Evolutionary conservation across 192 early-diverging fungal genomes (phyloP), one percentile per base, ranked within the genome.

Genomic region (Linnemannia zychae): DNA sequence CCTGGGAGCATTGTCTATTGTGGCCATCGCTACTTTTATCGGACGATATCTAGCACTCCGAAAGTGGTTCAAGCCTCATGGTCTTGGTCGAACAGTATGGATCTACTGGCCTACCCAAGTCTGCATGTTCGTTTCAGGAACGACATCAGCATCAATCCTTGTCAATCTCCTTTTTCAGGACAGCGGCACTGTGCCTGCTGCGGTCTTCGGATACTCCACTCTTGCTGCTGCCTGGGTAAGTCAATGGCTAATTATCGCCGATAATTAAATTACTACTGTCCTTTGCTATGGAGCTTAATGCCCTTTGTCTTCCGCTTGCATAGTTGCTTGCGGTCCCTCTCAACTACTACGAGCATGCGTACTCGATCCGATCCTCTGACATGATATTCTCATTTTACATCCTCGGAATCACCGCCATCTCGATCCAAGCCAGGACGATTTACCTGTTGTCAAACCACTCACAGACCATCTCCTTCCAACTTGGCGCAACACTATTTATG

Each of bases 71-170:
- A 49, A 24, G 18, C 80, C 74, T 18, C 80, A 81, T 65, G 57
- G 47, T 3, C 34, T 76, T 3, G 80, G 80, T 31, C 28, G 80
- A 0, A 81, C 80, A 6, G 80, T 46, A 24, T 76, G 67, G 69
- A 75, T 81, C 17, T 81, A 76, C 63, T 81, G 80, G 80, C 73
- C 80, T 0, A 76, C 80, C 12, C 80, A 81, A 17, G 34, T 76
- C 0, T 69, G 66, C 31, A 81, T 81, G 74, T 11, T 24, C 24
- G 36, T 4, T 6, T 18, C 74, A 17, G 73, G 52, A 11, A 15
- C 76, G 4, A 6, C n/a, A 6, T 28, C 72, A 1, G 6, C 75
- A 2, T 52, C 20, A 1, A 11, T 53, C 3, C 31, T 53, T 9
- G 18, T 63, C 0, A 18, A 48, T 6, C 31, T 37, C 1, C 22